Percentiles rank a stretch among this genome's conserved stretches.
phyloP scores from a whole-genome alignment of 495 filamentous ascomycete genomes.

The Lineolata rhizophorae region DNA sequence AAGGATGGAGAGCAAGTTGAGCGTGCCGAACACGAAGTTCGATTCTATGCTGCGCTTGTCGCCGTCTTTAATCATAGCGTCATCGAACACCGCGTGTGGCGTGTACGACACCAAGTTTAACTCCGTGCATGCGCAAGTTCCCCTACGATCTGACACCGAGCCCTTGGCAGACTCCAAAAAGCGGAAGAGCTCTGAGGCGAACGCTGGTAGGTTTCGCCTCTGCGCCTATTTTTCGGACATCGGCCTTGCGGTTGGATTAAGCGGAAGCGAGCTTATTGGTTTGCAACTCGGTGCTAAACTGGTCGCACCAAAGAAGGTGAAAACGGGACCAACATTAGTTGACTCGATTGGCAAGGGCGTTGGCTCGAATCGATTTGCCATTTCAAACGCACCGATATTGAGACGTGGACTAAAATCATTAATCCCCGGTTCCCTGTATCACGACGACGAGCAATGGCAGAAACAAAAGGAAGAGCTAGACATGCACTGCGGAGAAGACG shows the following conservation, averaged over 20 bases:
- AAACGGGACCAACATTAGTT: constrained; percentile 6
- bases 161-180: constrained; percentile 7
- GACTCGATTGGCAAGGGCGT: constrained; percentile 16
- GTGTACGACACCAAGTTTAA: constrained; percentile 18
- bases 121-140: constrained; percentile 15
- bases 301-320: constrained; percentile 5
- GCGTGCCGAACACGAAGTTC: neutral
- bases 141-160: no score
- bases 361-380: constrained; percentile 39
- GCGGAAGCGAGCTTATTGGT: constrained; percentile 10
- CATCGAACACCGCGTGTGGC: constrained; percentile 7
- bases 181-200: constrained; percentile 5
- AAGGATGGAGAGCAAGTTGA: constrained; percentile 9
- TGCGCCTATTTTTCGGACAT: constrained; percentile 11
- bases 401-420: no score
- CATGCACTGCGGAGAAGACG: constrained; percentile 19
- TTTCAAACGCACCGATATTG: no score
- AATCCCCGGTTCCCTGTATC: constrained; percentile 11
- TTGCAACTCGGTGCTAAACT: constrained; percentile 11
- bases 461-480: constrained; percentile 19
- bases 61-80: constrained; percentile 9
- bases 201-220: constrained; percentile 2
- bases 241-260: constrained; percentile 12
- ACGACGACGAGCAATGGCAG: constrained; percentile 17
- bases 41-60: constrained; percentile 24